Conservation (phyloP, 192 early-diverging fungal genomes). For the Coemansia sp. region DNA sequence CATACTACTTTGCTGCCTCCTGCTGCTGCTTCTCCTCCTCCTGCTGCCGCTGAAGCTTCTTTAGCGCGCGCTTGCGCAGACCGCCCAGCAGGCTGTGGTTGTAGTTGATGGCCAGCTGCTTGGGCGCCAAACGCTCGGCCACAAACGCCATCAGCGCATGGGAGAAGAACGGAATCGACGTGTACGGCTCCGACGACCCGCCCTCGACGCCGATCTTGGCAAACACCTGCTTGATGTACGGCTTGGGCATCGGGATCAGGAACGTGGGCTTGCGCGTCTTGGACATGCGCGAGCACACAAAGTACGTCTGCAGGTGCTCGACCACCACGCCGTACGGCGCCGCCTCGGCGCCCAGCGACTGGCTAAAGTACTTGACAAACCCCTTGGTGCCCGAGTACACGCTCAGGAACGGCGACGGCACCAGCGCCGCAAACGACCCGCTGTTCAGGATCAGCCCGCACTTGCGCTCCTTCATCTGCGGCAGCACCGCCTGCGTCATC, state of each 20-base stretch:
- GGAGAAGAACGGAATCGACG: slow-evolving; percentile 40
- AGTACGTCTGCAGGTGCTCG: slow-evolving; percentile 92
- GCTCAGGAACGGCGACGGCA: slow-evolving; percentile 79
- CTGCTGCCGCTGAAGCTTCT: slow-evolving; percentile 33
- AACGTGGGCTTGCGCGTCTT: slow-evolving; percentile 83
- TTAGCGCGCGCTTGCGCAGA: slow-evolving; percentile 47
- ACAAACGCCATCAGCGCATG: slow-evolving; percentile 46
- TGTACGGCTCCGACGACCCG: slow-evolving; percentile 59
- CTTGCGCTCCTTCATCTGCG: slow-evolving; percentile 73
- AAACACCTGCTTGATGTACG: slow-evolving; percentile 73
- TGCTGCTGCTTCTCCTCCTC: background rate
- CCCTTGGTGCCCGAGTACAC: slow-evolving; percentile 93
- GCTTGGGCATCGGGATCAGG: slow-evolving; percentile 73
- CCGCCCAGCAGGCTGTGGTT: slow-evolving; percentile 37
- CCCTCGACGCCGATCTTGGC: slow-evolving; percentile 64
- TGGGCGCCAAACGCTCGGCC: slow-evolving; percentile 29
- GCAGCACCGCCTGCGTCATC: slow-evolving; percentile 74
- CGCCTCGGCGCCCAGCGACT: slow-evolving; percentile 81
- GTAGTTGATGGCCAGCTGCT: slow-evolving; percentile 36
- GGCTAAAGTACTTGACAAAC: slow-evolving; percentile 85
- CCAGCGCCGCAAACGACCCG: slow-evolving; percentile 83
- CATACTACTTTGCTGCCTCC: too few species aligned
- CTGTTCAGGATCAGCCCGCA: slow-evolving; percentile 86
- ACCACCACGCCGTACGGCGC: slow-evolving; percentile 68
- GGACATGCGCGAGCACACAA: slow-evolving; percentile 92